Percentiles rank a stretch among this genome's conserved stretches.
Evolutionary conservation across 148 eudicot genomes (phyloP).

Genomic region (Camellia lanceoleosa): DNA sequence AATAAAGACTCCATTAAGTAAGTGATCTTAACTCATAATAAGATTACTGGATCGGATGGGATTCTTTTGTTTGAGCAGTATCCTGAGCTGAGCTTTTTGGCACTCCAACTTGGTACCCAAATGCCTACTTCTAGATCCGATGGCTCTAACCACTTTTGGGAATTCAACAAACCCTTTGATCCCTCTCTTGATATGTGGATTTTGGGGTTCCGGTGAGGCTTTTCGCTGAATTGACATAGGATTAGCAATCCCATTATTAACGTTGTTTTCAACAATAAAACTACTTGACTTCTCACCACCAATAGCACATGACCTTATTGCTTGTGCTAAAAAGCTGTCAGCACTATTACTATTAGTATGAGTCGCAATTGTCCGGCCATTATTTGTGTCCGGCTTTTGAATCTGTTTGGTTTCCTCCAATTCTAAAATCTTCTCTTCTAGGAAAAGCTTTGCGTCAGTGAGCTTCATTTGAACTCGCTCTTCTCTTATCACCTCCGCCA

Average conservation of each 20-base stretch:
- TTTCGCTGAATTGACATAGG: constrained; percentile 26
- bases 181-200: constrained; percentile 69
- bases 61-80: constrained; percentile 54
- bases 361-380: not conserved
- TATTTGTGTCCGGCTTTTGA: not conserved
- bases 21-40: constrained; percentile 29
- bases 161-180: constrained; percentile 68
- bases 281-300: constrained; percentile 16
- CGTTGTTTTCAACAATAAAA: not conserved
- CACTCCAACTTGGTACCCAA: constrained; percentile 64
- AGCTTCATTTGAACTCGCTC: constrained; percentile 78
- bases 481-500: constrained; percentile 69
- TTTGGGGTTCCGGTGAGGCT: constrained; percentile 45
- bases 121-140: constrained; percentile 44
- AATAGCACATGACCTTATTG: not conserved
- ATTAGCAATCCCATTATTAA: not conserved
- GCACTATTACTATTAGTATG: not conserved
- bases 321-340: constrained; percentile 4
- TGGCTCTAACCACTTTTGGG: constrained; percentile 50
- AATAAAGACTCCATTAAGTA: not conserved
- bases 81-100: constrained; percentile 65
- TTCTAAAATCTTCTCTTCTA: constrained; percentile 45
- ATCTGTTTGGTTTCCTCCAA: constrained; percentile 22
- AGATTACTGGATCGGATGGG: constrained; percentile 38
- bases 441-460: constrained; percentile 46